These are phyloP conservation scores for Artemisia annua DNA, from an alignment of 129 eudicot species.

Conservation along the genomic window DNA sequence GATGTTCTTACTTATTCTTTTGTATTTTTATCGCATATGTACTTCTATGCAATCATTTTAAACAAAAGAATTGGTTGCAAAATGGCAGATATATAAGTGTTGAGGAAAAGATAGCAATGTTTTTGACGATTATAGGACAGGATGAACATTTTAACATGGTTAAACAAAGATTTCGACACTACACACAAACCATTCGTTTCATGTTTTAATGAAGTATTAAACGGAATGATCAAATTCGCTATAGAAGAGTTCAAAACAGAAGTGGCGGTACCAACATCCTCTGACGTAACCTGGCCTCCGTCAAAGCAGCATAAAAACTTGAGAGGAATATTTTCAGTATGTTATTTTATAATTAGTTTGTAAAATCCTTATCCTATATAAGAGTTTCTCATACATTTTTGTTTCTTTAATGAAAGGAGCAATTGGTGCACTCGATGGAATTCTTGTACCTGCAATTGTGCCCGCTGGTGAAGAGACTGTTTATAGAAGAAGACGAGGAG, in stretches of 20 bases:
- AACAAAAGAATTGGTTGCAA: conserved; percentile 18
- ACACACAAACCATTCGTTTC: neutral
- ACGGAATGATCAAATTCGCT: neutral
- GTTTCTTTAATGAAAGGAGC: neutral
- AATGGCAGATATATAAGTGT: neutral
- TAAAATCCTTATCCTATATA: neutral
- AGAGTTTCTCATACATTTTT: neutral
- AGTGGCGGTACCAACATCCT: neutral
- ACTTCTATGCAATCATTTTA: conserved; percentile 2
- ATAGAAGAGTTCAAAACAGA: neutral
- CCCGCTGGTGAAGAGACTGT: neutral
- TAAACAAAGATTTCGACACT: neutral
- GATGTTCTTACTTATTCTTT: neutral
- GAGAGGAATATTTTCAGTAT: neutral
- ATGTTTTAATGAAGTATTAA: neutral
- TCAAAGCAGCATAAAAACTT: neutral
- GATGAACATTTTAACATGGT: neutral
- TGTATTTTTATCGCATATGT: neutral
- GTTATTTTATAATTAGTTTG: neutral
- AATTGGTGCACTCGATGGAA: conserved; percentile 3
- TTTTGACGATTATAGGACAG: neutral
- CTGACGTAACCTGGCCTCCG: no score
- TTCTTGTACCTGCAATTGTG: neutral
- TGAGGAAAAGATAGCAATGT: neutral
- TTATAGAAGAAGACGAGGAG: neutral